A percentile compares a stretch with the other conserved stretches of the same genome.
These are phyloP conservation scores for Sparassis latifolia DNA, from an alignment of 1,284 basidiomycete species.

Conservation along the genomic window DNA sequence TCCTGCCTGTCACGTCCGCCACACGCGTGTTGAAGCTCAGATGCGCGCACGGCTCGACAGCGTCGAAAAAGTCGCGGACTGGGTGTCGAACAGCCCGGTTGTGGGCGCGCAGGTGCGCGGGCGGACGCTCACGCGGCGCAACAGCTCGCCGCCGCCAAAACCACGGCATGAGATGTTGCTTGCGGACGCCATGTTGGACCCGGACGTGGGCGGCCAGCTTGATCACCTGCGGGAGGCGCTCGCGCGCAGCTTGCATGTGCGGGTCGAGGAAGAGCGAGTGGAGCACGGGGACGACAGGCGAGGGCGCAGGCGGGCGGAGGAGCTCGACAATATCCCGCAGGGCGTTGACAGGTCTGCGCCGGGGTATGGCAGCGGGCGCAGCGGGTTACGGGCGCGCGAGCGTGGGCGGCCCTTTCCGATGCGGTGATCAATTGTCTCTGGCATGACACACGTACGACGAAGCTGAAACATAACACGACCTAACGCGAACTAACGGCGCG, in stretches of 20 bases:
- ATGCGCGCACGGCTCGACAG: conserved; percentile 25
- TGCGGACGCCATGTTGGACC: conserved; percentile 7
- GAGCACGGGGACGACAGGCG: conserved; percentile 7
- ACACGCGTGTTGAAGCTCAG: conserved; percentile 12
- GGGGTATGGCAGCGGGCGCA: conserved; percentile 23
- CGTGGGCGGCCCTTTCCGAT: conserved; percentile 9
- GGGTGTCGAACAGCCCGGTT: conserved; percentile 27
- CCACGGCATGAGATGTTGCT: conserved; percentile 14
- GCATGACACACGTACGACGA: no score
- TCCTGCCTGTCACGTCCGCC: conserved; percentile 16
- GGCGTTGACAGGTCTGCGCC: conserved; percentile 10
- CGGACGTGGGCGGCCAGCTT: conserved; percentile 10
- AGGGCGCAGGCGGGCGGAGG: conserved; percentile 20
- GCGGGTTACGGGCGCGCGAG: conserved; percentile 22
- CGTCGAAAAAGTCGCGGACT: conserved; percentile 27
- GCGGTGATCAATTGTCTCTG: neutral
- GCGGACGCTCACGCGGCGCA: conserved; percentile 16
- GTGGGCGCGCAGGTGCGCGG: conserved; percentile 13
- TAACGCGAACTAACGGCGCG: no score
- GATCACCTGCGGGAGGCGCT: conserved; percentile 11
- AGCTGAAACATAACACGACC: no score
- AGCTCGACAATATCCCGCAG: conserved; percentile 17
- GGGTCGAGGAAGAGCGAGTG: conserved; percentile 11
- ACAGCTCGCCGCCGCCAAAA: conserved; percentile 22
- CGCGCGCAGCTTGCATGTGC: conserved; percentile 6